Base-by-base conservation (phyloP, 148 eudicot species). In the Polygonum maritimum region DNA sequence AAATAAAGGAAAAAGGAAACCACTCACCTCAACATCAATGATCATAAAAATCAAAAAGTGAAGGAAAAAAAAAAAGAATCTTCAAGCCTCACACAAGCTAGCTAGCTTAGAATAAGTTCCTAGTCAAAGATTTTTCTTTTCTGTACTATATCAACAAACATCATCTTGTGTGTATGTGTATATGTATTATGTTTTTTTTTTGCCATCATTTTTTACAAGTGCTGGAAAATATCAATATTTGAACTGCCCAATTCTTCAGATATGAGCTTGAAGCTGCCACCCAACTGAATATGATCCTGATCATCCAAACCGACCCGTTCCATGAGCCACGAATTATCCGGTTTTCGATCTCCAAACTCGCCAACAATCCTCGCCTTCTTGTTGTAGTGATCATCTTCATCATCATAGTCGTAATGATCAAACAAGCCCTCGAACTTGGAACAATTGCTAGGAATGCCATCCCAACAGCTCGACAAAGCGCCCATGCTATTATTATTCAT, bases 381-480 rank as follows among this genome's bases (percentile, higher is more conserved):
- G 33, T 44, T 19, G 54, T 21, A 10, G 14, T 72, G 36, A 6
- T 72, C 51, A 39, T 70, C 47, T 18, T 70, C 73, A 11, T 72
- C 51, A 44, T 72, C 52, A 45, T 72, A 41, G 19, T 41, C 38
- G 44, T 41, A 40, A 1, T 72, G 51, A 21, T 10, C 15, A 48
- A 41, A 72, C 75, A 72, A 44, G 19, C 75, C 51, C 54, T 72
- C 54, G 33, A 41, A 72, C 54, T 72, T 44, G 54, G 52, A 7
- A 67, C 38, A 67, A 67, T 67, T 67, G 38, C 71, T 21, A 67
- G 71, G 21, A 67, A 67, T 67, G 71, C 45, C 71, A 67, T 67
- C 71, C 69, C 38, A 63, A 5, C 38, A 33, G 14, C 16, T 31
- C 33, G 39, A 63, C 35, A 63, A 63, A 12, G 38, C 18, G 5